Conservation (phyloP, 495 filamentous ascomycete genomes). For the Rusavskia elegans region DNA sequence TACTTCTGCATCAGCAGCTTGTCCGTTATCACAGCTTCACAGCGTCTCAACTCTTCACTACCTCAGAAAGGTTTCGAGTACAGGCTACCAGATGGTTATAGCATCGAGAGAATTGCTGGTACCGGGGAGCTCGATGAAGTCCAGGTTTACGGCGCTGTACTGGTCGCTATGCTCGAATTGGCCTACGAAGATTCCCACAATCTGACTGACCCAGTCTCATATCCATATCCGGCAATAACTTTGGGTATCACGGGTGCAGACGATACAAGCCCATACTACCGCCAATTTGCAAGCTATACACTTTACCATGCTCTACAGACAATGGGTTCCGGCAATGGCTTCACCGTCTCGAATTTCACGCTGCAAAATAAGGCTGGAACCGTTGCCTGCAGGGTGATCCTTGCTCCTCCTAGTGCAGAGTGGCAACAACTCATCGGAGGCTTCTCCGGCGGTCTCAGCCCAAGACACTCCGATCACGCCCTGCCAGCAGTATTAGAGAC, state of each 20-base stretch:
- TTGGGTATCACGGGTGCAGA: not conserved
- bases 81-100: not conserved
- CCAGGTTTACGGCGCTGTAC: not conserved
- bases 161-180: not conserved
- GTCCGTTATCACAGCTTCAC: not conserved
- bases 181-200: slow-evolving; percentile 1
- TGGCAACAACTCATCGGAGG: not conserved
- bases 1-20: too few species aligned
- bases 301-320: slow-evolving; percentile 1
- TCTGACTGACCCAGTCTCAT: not conserved
- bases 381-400: not conserved
- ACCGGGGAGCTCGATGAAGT: not conserved
- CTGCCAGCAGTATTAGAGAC: not conserved
- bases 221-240: not conserved
- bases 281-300: slow-evolving; percentile 1
- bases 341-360: not conserved
- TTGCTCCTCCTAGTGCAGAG: not conserved
- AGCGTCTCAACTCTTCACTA: not conserved
- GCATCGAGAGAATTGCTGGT: not conserved
- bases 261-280: not conserved
- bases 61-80: not conserved
- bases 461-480: not conserved
- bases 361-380: not conserved
- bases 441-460: not conserved
- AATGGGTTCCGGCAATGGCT: not conserved